These are phyloP conservation scores for Danielia oregonensis DNA, from an alignment of 805 yeast species.

Conservation along the genomic window DNA sequence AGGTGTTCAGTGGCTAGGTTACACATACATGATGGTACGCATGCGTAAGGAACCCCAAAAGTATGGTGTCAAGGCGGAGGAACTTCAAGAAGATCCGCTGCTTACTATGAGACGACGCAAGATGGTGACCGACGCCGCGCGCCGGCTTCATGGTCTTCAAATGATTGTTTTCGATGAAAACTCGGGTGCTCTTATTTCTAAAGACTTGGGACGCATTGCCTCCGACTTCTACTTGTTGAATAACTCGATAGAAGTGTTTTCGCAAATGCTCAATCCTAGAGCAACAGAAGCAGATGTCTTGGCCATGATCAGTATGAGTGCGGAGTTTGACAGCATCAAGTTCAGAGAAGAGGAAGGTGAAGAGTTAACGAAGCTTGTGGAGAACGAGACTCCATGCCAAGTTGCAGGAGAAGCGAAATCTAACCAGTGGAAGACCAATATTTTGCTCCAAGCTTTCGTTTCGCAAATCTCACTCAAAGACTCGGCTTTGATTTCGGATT, in stretches of 20 bases:
- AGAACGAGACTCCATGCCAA: slow-evolving; percentile 70
- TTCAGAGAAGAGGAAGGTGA: slow-evolving; percentile 81
- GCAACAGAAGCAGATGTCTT: slow-evolving; percentile 92
- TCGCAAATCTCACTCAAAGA: slow-evolving; percentile 71
- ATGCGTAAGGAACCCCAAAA: slow-evolving; percentile 93
- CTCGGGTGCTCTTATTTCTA: slow-evolving; percentile 73
- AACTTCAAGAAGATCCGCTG: slow-evolving; percentile 77
- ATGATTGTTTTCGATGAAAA: slow-evolving; percentile 92
- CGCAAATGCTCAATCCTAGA: slow-evolving; percentile 72
- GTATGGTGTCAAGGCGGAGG: slow-evolving; percentile 88
- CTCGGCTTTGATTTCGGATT: slow-evolving; percentile 80
- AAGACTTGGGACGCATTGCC: slow-evolving; percentile 91
- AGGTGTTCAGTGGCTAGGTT: slow-evolving; percentile 97
- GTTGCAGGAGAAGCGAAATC: slow-evolving; percentile 73
- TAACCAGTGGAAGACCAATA: slow-evolving; percentile 81
- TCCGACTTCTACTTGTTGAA: slow-evolving; percentile 87
- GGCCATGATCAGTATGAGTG: slow-evolving; percentile 84
- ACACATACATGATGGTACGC: slow-evolving; percentile 88
- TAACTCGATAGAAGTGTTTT: slow-evolving; percentile 85
- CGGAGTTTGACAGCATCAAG: slow-evolving; percentile 88
- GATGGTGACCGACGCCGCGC: slow-evolving; percentile 77
- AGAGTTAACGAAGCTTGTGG: slow-evolving; percentile 64
- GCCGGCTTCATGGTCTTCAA: slow-evolving; percentile 77
- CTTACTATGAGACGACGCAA: slow-evolving; percentile 68
- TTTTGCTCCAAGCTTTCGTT: slow-evolving; percentile 82